Conservation (phyloP, 2,329 filamentous ascomycete species). For the Pseudovirgaria hyperparasitica region DNA sequence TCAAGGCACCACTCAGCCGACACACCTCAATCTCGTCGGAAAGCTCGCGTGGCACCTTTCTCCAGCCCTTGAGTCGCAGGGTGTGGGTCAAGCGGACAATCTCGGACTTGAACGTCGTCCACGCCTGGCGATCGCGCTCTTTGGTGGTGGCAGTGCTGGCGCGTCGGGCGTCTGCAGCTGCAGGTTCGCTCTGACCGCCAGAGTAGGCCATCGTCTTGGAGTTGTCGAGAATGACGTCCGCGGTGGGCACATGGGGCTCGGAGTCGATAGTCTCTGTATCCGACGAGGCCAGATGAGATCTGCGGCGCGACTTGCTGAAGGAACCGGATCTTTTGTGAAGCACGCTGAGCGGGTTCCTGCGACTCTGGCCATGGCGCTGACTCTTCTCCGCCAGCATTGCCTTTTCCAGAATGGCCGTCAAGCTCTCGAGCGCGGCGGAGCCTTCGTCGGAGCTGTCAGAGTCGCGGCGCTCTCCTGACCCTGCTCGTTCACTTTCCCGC, state of each 20-base stretch:
- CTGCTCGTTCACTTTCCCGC: conserved; percentile 4
- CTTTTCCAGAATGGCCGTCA: conserved; percentile 69
- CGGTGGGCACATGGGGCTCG: conserved; percentile 68
- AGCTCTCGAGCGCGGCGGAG: conserved; percentile 61
- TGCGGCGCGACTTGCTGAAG: no score
- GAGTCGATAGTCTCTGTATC: conserved; percentile 77
- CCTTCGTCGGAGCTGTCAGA: conserved; percentile 59
- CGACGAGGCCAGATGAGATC: conserved; percentile 48
- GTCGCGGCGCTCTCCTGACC: conserved; percentile 14
- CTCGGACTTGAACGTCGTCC: conserved; percentile 82
- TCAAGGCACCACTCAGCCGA: conserved; percentile 78
- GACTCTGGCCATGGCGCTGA: no score
- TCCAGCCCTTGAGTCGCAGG: conserved; percentile 81
- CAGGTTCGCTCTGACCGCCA: conserved; percentile 36
- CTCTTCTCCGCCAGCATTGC: no score
- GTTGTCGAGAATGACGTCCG: conserved; percentile 78
- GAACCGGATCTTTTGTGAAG: no score
- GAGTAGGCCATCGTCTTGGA: conserved; percentile 73
- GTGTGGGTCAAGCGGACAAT: conserved; percentile 85
- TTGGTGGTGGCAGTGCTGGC: conserved; percentile 32
- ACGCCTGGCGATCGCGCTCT: conserved; percentile 61
- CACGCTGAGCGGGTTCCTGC: no score
- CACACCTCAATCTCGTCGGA: conserved; percentile 58
- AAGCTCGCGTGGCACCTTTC: conserved; percentile 60
- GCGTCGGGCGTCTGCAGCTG: conserved; percentile 27